Base-by-base conservation (phyloP, 768 basidiomycete genomes). In the Suillus occidentalis region DNA sequence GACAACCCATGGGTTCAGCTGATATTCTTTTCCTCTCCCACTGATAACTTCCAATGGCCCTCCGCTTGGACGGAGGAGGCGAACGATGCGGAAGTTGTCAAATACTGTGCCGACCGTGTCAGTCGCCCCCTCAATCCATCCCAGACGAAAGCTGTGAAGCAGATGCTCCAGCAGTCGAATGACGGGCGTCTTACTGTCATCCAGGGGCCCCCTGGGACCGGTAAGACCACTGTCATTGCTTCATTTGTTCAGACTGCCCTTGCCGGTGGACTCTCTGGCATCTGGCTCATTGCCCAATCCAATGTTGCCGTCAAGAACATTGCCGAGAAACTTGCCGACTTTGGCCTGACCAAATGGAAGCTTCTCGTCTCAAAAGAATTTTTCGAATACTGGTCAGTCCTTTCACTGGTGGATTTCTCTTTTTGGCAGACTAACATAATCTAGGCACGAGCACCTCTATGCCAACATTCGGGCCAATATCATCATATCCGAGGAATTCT, bases 231-330 rank as follows among this genome's bases (percentile, higher is more conserved):
- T 50, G 89, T 90, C 2, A 91, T 91, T 75, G 85, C 87, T 13
- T 79, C 84, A 7, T 89, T 80, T 81, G 87, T 89, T 13, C 74
- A 82, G 25, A 76, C 77, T 67, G 83, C 86, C 45, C 70, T 84
- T 28, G 67, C 73, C 34, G 70, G 70, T 56, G 79, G 78, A 0
- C 71, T 75, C 22, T 68, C 72, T 66, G 87, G 89, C 0, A 86
- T 93, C 14, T 95, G 91, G 90, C 84, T 95, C 6, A 79, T 92
- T 71, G 91, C 93, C 40, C 90, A 95, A 71, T 90, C 89, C 20
- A 95, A 95, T 79, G 86, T 94, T 58, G 93, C 91, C 56, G 93
- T 94, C 25, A 94, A 92, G 75, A 94, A 95, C 68, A 94, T 95
- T 77, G 92, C 91, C 61, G 89, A 91, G 71, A 92, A 92, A 77